phyloP scores from a whole-genome alignment of 2,329 filamentous ascomycete genomes.

The Neonectria ditissima region DNA sequence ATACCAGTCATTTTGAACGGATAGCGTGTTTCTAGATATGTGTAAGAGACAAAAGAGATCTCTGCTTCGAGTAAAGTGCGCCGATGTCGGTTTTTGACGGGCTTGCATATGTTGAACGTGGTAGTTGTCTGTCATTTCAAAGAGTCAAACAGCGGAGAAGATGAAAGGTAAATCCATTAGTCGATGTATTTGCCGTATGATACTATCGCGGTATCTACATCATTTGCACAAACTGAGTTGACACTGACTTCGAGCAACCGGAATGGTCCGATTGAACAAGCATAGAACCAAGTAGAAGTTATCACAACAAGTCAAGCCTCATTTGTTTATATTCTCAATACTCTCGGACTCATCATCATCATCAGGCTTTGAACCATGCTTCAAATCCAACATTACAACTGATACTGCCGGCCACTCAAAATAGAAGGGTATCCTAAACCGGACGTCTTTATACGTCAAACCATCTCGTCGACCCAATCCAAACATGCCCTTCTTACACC shows the following conservation, averaged over 20 bases:
- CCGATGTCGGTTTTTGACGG: background rate
- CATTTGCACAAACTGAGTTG: no score
- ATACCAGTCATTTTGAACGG: slow-evolving; percentile 2
- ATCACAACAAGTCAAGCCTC: background rate
- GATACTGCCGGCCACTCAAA: background rate
- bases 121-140: background rate
- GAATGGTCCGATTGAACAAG: background rate
- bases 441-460: background rate
- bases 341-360: background rate
- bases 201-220: no score
- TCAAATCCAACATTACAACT: background rate
- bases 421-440: background rate
- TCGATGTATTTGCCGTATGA: no score
- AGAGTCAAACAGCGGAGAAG: background rate
- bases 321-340: background rate
- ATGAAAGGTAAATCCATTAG: background rate
- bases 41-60: background rate
- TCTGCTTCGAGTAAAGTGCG: background rate
- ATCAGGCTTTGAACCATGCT: background rate
- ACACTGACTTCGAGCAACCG: background rate
- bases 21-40: slow-evolving; percentile 14
- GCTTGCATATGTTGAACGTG: no score
- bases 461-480: background rate
- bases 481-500: background rate
- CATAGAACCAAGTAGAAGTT: background rate